Base-by-base conservation (phyloP, 805 yeast species). In the Kodamaea lidongshanica region DNA sequence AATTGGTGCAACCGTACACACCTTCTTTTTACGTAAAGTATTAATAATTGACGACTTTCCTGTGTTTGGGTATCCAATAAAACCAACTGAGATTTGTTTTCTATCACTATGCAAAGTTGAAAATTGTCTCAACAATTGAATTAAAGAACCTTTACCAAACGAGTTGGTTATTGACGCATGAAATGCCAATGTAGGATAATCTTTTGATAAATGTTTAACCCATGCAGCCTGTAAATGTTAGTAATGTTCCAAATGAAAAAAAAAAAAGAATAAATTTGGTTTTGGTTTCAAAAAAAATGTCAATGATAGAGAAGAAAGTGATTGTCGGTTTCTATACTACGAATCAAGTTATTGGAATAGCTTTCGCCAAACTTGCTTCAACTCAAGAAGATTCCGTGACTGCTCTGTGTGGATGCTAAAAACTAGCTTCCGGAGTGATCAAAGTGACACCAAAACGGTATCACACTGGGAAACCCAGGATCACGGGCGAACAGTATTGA, bases 161-260 rank as follows among this genome's bases (percentile, higher is more conserved):
- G 98, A 88, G 58, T 89, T 89, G 41, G 94, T 89, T 47, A 89
- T 89, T 2, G 96, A 87, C 1, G 98, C 97, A 58, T 89, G 98
- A 68, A 92, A 89, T 38, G 98, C 98, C 45, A 89, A 67, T 2
- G 98, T 92, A 28, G 98, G 98, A 54, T 75, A 85, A 33, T 77
- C 82, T 48, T 84, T 88, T 4, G 96, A 87, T 40, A 89, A 67
- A 57, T 82, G 89, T 58, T 89, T 92, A 25, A 92, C 96, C 98
- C 98, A 89, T 24, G 97, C 96, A 57, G 97, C 96, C 96, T 88
- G 57, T 28, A 30, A 27, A 39, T 22, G 47, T 40, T 61, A 64
- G 68, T 56, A 41, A 21, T 6, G 17, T 16, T 16, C n/a, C 7
- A 6, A 22, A n/a, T 6, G 24, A 22, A n/a, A 8, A n/a, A 7